phyloP scores from a whole-genome alignment of 768 basidiomycete species.

The Rhizopogon vesiculosus region DNA sequence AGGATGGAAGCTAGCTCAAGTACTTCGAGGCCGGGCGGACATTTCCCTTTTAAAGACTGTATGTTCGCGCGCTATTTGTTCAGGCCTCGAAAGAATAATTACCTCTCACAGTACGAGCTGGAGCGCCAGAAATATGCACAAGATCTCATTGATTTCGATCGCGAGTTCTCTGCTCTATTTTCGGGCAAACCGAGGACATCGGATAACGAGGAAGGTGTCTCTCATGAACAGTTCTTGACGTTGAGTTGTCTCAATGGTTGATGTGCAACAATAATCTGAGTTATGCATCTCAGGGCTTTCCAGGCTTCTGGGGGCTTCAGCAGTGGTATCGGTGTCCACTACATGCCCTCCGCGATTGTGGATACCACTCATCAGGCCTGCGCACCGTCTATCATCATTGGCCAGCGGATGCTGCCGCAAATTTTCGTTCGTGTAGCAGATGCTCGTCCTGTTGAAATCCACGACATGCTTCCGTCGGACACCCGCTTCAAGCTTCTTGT shows the following conservation, averaged over 20 bases:
- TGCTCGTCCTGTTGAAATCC: slow-evolving; percentile 32
- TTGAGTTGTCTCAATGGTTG: slow-evolving; percentile 10
- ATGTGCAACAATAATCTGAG: neutral
- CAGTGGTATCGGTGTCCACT: slow-evolving; percentile 36
- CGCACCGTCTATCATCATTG: slow-evolving; percentile 29
- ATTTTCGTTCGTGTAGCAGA: slow-evolving; percentile 32
- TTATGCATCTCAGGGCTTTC: slow-evolving; percentile 23
- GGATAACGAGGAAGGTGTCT: slow-evolving; percentile 28
- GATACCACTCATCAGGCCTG: slow-evolving; percentile 23
- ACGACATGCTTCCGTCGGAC: slow-evolving; percentile 36
- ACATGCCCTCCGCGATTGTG: slow-evolving; percentile 32
- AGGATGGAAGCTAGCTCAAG: slow-evolving; percentile 46
- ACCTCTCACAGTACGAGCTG: slow-evolving; percentile 51
- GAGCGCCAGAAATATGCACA: slow-evolving; percentile 67
- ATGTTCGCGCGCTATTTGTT: slow-evolving; percentile 6
- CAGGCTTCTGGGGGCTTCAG: slow-evolving; percentile 34
- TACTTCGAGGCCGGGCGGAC: slow-evolving; percentile 37
- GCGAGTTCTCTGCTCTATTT: slow-evolving; percentile 59
- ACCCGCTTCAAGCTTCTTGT: slow-evolving; percentile 33
- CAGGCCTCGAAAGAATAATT: neutral
- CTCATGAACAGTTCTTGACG: slow-evolving; percentile 32
- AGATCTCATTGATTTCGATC: slow-evolving; percentile 71
- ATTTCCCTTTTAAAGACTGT: slow-evolving; percentile 37
- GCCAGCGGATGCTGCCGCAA: slow-evolving; percentile 35
- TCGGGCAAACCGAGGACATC: slow-evolving; percentile 59